Evolutionary conservation across 1,284 basidiomycete species (phyloP).

Genomic region (Rhodotorula glutinis): DNA sequence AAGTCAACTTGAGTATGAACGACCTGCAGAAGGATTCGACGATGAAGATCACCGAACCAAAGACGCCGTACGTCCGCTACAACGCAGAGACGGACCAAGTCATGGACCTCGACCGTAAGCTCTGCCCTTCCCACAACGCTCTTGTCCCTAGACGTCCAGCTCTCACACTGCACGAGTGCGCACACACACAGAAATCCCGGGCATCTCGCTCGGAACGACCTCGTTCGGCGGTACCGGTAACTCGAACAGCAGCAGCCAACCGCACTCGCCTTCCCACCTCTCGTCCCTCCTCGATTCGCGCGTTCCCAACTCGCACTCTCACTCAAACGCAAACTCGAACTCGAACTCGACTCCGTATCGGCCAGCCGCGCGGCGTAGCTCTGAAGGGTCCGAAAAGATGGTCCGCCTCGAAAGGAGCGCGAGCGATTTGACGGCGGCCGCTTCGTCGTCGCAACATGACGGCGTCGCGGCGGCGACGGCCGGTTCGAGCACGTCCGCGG

Average conservation of each 20-base stretch:
- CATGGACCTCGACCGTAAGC: conserved; percentile 43
- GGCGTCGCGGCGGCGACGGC: too few species aligned
- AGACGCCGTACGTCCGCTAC: conserved; percentile 44
- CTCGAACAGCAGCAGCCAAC: background rate
- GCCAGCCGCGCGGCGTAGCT: conserved; percentile 26
- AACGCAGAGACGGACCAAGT: conserved; percentile 45
- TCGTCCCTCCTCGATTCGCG: background rate
- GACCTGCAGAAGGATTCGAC: conserved; percentile 40
- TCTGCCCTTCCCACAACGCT: too few species aligned
- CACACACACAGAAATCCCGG: conserved; percentile 40
- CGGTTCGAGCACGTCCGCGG: too few species aligned
- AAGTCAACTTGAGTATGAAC: conserved; percentile 43
- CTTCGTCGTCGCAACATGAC: too few species aligned
- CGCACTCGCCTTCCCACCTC: background rate
- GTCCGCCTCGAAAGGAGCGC: conserved; percentile 38
- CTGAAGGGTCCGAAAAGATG: conserved; percentile 42
- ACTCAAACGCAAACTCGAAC: background rate
- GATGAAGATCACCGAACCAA: conserved; percentile 45
- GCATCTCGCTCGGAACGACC: conserved; percentile 42
- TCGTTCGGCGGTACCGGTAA: conserved; percentile 1
- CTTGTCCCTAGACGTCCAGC: background rate
- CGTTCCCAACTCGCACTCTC: background rate
- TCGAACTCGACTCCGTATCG: background rate
- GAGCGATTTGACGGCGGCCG: conserved; percentile 2
- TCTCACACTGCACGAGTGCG: too few species aligned